phyloP scores from a whole-genome alignment of 257 asterid species.

The Nicotiana paniculata region DNA sequence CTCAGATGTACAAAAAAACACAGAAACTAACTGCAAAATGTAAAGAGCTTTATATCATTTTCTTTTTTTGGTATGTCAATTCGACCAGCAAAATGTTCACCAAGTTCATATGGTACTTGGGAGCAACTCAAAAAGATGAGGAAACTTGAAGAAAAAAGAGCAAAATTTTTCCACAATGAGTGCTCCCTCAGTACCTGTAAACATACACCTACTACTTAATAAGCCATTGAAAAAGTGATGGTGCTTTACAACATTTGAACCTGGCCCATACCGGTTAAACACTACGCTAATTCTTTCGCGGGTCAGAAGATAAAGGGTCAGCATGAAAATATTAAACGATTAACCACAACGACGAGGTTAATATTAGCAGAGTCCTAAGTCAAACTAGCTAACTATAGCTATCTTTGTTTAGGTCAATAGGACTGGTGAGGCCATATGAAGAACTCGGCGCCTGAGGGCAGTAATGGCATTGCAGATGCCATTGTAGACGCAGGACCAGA shows the following conservation, averaged over 20 bases:
- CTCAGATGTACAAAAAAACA: background rate
- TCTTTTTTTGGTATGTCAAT: constrained; percentile 21
- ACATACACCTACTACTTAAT: constrained; percentile 14
- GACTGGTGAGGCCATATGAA: constrained; percentile 88
- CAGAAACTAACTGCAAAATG: background rate
- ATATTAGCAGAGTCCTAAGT: constrained; percentile 20
- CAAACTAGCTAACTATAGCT: constrained; percentile 20
- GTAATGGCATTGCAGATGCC: constrained; percentile 35
- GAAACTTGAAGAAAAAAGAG: constrained; percentile 30
- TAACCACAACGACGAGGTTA: constrained; percentile 5
- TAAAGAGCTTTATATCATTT: constrained; percentile 2
- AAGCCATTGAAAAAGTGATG: constrained; percentile 8
- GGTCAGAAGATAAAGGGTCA: constrained; percentile 37
- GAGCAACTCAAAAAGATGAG: constrained; percentile 28
- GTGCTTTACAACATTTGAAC: constrained; percentile 36
- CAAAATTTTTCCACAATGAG: constrained; percentile 57
- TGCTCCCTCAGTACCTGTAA: constrained; percentile 15
- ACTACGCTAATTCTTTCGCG: constrained; percentile 29
- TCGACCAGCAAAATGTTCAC: constrained; percentile 11
- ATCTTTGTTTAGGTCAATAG: constrained; percentile 24
- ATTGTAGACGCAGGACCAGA: constrained; percentile 26
- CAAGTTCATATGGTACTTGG: constrained; percentile 20
- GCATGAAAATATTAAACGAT: constrained; percentile 20
- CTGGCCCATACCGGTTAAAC: constrained; percentile 16
- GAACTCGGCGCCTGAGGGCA: constrained; percentile 54